These are phyloP conservation scores for Nitzschia palea DNA, from an alignment of 108 stramenopile species.

Conservation along the genomic window DNA sequence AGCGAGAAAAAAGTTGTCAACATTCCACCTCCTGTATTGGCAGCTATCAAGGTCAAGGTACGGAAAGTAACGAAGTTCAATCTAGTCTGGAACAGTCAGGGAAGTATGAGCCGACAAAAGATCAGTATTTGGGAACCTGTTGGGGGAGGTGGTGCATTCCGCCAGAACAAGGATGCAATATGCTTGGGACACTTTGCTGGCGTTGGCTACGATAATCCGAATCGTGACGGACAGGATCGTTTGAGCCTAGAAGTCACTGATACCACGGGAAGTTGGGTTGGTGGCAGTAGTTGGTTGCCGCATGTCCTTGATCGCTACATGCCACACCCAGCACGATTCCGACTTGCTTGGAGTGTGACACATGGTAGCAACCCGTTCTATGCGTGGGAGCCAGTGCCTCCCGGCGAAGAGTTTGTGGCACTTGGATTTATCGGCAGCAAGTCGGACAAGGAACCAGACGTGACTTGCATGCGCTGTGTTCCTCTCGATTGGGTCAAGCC, in stretches of 20 bases:
- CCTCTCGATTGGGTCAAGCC: constrained; percentile 87
- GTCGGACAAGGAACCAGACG: constrained; percentile 86
- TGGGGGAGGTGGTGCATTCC: constrained; percentile 62
- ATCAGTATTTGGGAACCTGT: constrained; percentile 93
- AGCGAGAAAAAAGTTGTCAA: constrained; percentile 57
- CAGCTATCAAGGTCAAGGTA: constrained; percentile 92
- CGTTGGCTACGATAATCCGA: constrained; percentile 86
- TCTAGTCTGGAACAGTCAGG: constrained; percentile 92
- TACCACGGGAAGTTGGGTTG: constrained; percentile 88
- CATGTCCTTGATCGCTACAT: constrained; percentile 89
- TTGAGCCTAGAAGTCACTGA: constrained; percentile 92
- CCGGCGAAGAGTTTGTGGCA: constrained; percentile 93
- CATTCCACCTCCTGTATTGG: constrained; percentile 90
- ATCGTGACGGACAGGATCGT: constrained; percentile 69
- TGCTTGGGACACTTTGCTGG: constrained; percentile 92
- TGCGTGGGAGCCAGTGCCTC: constrained; percentile 96
- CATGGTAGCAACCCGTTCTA: constrained; percentile 92
- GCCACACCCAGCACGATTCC: constrained; percentile 93
- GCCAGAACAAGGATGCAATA: constrained; percentile 84
- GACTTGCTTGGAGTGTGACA: constrained; percentile 94
- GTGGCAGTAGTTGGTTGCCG: constrained; percentile 91
- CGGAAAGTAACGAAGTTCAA: constrained; percentile 84
- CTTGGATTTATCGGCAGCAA: constrained; percentile 94
- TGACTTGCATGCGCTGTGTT: constrained; percentile 90
- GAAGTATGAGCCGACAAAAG: constrained; percentile 89